Conservation (phyloP, 208 protist genomes). For the Herpetomonas tarakana region DNA sequence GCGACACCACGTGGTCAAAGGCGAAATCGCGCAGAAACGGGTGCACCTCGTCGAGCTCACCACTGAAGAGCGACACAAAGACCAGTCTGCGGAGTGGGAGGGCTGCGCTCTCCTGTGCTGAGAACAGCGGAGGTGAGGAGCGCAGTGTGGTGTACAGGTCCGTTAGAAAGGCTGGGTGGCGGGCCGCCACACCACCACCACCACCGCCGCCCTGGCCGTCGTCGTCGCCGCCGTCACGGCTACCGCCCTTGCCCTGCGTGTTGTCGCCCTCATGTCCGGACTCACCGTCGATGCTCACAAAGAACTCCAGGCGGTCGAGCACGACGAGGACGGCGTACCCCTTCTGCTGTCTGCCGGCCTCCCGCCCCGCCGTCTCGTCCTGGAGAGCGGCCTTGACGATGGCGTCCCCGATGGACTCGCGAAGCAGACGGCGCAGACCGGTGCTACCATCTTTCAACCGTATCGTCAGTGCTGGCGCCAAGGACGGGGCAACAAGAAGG, state of each 20-base stretch:
- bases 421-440: conserved; percentile 40
- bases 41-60: conserved; percentile 32
- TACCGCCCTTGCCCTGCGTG: neutral
- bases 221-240: conserved; percentile 5
- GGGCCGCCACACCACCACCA: too few species aligned
- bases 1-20: conserved; percentile 38
- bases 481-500: conserved; percentile 17
- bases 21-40: conserved; percentile 33
- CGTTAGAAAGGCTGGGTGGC: conserved; percentile 35
- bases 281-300: conserved; percentile 17
- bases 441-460: conserved; percentile 41
- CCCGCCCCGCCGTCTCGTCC: neutral
- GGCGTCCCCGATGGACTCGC: conserved; percentile 8
- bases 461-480: conserved; percentile 30
- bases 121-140: conserved; percentile 31
- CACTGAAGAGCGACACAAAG: conserved; percentile 46
- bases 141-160: conserved; percentile 61
- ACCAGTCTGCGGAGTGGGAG: conserved; percentile 27
- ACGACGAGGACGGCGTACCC: conserved; percentile 35
- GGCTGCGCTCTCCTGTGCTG: conserved; percentile 15
- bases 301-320: conserved; percentile 70
- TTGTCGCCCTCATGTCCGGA: neutral
- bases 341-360: neutral
- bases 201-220: neutral
- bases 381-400: neutral